These are phyloP conservation scores for Pseudotsuga menziesii DNA, from an alignment of 75 land plant genomes.

Conservation along the genomic window DNA sequence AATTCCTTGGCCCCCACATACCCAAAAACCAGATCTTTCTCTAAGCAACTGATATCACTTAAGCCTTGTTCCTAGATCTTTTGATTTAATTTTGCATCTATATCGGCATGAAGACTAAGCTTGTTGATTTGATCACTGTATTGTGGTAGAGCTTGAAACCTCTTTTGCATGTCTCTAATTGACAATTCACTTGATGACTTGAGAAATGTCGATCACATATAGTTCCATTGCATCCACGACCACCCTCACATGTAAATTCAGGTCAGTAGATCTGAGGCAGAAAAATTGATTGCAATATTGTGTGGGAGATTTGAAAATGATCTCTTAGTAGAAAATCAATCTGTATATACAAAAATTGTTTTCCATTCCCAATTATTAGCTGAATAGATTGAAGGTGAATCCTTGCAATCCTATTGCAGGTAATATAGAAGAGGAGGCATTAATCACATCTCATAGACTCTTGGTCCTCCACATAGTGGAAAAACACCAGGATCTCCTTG, in stretches of 20 bases:
- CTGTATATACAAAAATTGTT: conserved; percentile 66
- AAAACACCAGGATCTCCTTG: conserved; percentile 52
- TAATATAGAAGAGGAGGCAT: conserved; percentile 90
- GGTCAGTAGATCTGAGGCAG: neutral
- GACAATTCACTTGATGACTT: neutral
- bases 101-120: too few relatives aligned
- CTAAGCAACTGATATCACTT: too few relatives aligned
- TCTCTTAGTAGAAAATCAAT: neutral
- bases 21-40: too few relatives aligned
- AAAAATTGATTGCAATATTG: neutral
- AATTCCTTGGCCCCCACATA: too few relatives aligned
- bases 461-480: conserved; percentile 54
- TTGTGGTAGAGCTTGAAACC: too few relatives aligned
- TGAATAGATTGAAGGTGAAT: conserved; percentile 18
- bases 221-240: neutral
- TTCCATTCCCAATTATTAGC: conserved; percentile 78
- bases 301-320: neutral
- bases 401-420: conserved; percentile 68
- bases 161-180: too few relatives aligned
- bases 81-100: too few relatives aligned
- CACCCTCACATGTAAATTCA: neutral
- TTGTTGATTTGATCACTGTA: too few relatives aligned
- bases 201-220: neutral
- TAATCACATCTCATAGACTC: conserved; percentile 88
- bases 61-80: too few relatives aligned